Evolutionary conservation across 306 rosid species (phyloP).

Genomic region (Astragalus membranaceus): DNA sequence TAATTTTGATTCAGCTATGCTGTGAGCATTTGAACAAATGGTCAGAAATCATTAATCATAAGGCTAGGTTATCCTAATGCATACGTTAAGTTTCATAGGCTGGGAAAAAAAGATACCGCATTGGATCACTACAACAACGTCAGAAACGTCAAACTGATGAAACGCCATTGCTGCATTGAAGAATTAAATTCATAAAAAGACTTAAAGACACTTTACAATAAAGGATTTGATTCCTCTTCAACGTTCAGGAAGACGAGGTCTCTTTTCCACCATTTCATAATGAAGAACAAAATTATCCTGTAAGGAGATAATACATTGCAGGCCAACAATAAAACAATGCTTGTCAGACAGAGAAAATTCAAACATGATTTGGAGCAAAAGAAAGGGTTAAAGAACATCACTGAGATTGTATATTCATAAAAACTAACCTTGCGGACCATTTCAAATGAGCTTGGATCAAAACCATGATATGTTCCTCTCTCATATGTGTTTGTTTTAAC

Average conservation of each 20-base stretch:
- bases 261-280: slow-evolving; percentile 79
- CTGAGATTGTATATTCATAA: not conserved
- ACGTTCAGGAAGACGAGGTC: slow-evolving; percentile 65
- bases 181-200: slow-evolving; percentile 20
- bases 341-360: not conserved
- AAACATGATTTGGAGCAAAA: not conserved
- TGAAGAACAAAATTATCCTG: slow-evolving; percentile 86
- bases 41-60: slow-evolving; percentile 17
- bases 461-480: slow-evolving; percentile 85
- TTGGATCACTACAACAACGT: slow-evolving; percentile 16
- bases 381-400: not conserved
- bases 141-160: slow-evolving; percentile 19
- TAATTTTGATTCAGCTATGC: not conserved
- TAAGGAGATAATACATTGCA: slow-evolving; percentile 24
- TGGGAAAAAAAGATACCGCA: not conserved
- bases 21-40: not conserved
- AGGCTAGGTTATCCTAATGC: slow-evolving; percentile 10
- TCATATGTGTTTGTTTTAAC: slow-evolving; percentile 71
- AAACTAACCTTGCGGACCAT: slow-evolving; percentile 70
- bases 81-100: slow-evolving; percentile 8
- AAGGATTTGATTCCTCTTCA: slow-evolving; percentile 25
- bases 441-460: slow-evolving; percentile 83
- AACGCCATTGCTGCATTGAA: slow-evolving; percentile 23
- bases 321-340: not conserved
- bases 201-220: slow-evolving; percentile 50